Evolutionary conservation across 371 early-diverging fungal genomes (phyloP).

Genomic region (Actinomortierella ambigua): DNA sequence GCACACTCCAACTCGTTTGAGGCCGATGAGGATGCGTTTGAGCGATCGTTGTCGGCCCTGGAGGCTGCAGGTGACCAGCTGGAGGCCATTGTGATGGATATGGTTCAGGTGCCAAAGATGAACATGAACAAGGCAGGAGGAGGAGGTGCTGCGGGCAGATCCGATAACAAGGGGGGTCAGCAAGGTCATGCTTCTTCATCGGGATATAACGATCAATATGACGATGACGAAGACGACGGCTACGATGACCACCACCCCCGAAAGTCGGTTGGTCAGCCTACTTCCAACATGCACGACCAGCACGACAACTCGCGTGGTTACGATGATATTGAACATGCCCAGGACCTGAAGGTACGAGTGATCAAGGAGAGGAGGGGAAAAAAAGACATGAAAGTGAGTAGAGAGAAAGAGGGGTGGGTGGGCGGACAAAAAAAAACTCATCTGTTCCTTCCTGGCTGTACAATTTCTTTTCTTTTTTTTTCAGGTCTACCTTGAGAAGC

Average conservation of each 20-base stretch:
- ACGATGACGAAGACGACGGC: no score
- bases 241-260: slow-evolving; percentile 5
- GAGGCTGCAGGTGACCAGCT: slow-evolving; percentile 81
- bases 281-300: slow-evolving; percentile 17
- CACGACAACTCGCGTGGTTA: slow-evolving; percentile 4
- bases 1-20: slow-evolving; percentile 64
- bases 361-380: no score
- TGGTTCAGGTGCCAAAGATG: slow-evolving; percentile 73
- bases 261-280: slow-evolving; percentile 39
- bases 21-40: slow-evolving; percentile 71
- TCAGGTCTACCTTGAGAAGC: slow-evolving; percentile 77
- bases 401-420: no score
- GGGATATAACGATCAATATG: no score
- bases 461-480: slow-evolving; percentile 6
- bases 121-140: slow-evolving; percentile 9
- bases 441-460: neutral
- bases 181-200: neutral
- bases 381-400: no score
- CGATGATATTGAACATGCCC: neutral
- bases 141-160: neutral
- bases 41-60: slow-evolving; percentile 46
- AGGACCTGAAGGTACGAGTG: slow-evolving; percentile 10
- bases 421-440: no score
- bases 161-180: neutral
- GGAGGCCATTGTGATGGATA: slow-evolving; percentile 75